phyloP scores from a whole-genome alignment of 2,329 filamentous ascomycete genomes.

The Trichoderma sp. region DNA sequence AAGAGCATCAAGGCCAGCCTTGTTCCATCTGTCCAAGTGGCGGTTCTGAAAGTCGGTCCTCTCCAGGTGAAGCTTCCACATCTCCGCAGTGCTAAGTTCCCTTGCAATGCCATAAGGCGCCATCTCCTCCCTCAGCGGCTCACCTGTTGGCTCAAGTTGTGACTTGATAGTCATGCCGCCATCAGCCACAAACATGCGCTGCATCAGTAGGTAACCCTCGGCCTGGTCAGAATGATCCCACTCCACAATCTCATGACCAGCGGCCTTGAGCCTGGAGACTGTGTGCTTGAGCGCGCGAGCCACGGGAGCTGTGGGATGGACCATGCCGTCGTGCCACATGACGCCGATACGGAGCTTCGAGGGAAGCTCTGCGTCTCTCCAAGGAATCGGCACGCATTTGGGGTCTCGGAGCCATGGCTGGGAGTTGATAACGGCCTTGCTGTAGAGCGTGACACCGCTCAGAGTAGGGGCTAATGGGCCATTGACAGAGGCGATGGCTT shows the following conservation, averaged over 20 bases:
- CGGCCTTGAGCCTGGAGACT: slow-evolving; percentile 40
- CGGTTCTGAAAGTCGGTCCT: slow-evolving; percentile 44
- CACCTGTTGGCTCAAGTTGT: slow-evolving; percentile 40
- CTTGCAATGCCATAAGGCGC: slow-evolving; percentile 30
- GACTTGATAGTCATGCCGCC: slow-evolving; percentile 41
- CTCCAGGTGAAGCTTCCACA: slow-evolving; percentile 48
- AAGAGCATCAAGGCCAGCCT: slow-evolving; percentile 56
- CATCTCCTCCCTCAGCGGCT: slow-evolving; percentile 43
- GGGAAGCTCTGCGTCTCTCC: slow-evolving; percentile 40
- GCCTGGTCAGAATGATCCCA: slow-evolving; percentile 45
- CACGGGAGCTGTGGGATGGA: slow-evolving; percentile 64
- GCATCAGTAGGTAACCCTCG: slow-evolving; percentile 37
- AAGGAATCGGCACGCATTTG: slow-evolving; percentile 57
- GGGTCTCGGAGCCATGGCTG: slow-evolving; percentile 57
- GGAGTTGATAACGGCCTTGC: slow-evolving; percentile 47
- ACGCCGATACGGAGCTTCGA: slow-evolving; percentile 54
- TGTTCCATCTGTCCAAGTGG: slow-evolving; percentile 46
- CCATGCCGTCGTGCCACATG: slow-evolving; percentile 62
- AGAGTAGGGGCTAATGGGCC: slow-evolving; percentile 59
- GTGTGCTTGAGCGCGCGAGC: slow-evolving; percentile 51
- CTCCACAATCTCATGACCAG: slow-evolving; percentile 52
- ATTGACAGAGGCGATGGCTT: slow-evolving; percentile 61
- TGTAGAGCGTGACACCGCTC: slow-evolving; percentile 54
- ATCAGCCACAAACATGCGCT: slow-evolving; percentile 48
- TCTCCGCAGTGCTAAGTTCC: slow-evolving; percentile 42